Percentiles rank a stretch among this genome's conserved stretches.
phyloP scores from a whole-genome alignment of 495 filamentous ascomycete species.

The Saxophila tyrrhenica region DNA sequence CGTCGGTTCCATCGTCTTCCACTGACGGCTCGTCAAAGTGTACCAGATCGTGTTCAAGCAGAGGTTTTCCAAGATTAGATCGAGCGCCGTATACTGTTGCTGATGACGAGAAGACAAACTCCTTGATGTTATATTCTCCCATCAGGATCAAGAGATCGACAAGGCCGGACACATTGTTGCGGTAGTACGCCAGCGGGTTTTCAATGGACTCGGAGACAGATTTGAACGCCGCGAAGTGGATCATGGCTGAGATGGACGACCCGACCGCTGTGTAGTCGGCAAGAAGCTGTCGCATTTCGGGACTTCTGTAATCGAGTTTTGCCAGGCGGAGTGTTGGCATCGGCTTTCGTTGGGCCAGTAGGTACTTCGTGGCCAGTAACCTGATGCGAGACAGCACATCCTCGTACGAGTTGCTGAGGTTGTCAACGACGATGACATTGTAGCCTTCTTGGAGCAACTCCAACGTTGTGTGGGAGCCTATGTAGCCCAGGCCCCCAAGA shows the following conservation, averaged over 20 bases:
- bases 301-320: slow-evolving; percentile 44
- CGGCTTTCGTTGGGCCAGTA: slow-evolving; percentile 22
- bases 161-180: slow-evolving; percentile 55
- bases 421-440: slow-evolving; percentile 55
- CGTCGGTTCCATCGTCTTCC: slow-evolving; percentile 27
- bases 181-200: slow-evolving; percentile 49
- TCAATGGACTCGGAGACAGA: slow-evolving; percentile 43
- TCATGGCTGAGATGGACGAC: slow-evolving; percentile 47
- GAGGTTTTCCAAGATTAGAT: slow-evolving; percentile 33
- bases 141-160: slow-evolving; percentile 46
- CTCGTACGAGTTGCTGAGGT: slow-evolving; percentile 49
- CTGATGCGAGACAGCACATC: slow-evolving; percentile 43
- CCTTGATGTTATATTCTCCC: slow-evolving; percentile 48
- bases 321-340: slow-evolving; percentile 46
- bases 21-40: slow-evolving; percentile 36
- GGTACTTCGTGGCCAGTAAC: slow-evolving; percentile 39
- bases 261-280: slow-evolving; percentile 12
- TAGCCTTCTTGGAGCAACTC: slow-evolving; percentile 51
- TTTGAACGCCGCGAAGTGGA: slow-evolving; percentile 55
- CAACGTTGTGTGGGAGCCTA: slow-evolving; percentile 52
- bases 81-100: slow-evolving; percentile 53
- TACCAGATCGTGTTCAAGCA: slow-evolving; percentile 50
- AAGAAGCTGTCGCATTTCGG: slow-evolving; percentile 22
- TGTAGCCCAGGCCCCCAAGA: slow-evolving; percentile 56
- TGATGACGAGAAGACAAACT: slow-evolving; percentile 56